These are phyloP conservation scores for Plasmopara viticola DNA, from an alignment of 352 stramenopile genomes.

Conservation along the genomic window DNA sequence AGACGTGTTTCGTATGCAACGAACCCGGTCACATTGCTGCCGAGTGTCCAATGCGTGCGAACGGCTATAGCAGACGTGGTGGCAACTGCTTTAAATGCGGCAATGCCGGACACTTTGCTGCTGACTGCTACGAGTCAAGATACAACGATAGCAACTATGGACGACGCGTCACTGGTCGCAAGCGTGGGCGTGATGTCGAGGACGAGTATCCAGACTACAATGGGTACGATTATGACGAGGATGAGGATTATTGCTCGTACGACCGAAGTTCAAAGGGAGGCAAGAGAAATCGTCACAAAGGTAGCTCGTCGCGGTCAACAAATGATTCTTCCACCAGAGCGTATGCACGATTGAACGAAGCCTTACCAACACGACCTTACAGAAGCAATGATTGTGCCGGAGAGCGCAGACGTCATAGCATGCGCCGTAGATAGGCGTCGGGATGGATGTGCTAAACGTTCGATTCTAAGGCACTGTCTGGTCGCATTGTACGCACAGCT, in stretches of 20 bases:
- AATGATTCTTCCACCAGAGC: slow-evolving; percentile 20
- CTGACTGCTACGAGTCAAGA: slow-evolving; percentile 28
- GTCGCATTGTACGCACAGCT: too few species aligned
- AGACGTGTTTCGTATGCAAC: slow-evolving; percentile 74
- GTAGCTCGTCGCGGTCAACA: slow-evolving; percentile 17
- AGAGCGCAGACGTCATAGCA: slow-evolving; percentile 22
- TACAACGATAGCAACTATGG: slow-evolving; percentile 13
- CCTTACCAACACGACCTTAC: slow-evolving; percentile 28
- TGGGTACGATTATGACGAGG: slow-evolving; percentile 30
- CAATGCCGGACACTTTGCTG: slow-evolving; percentile 41
- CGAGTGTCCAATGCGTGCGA: slow-evolving; percentile 45
- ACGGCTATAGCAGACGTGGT: slow-evolving; percentile 30
- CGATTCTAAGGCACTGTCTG: too few species aligned
- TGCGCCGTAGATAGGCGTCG: background rate
- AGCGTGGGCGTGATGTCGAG: slow-evolving; percentile 38
- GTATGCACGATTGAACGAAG: slow-evolving; percentile 28
- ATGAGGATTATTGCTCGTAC: slow-evolving; percentile 32
- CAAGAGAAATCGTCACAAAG: slow-evolving; percentile 17
- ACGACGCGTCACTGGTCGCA: slow-evolving; percentile 32
- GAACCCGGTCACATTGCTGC: slow-evolving; percentile 63
- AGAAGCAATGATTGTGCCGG: slow-evolving; percentile 20
- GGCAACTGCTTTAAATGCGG: slow-evolving; percentile 52
- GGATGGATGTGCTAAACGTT: too few species aligned
- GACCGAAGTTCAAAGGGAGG: slow-evolving; percentile 21
- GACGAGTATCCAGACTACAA: slow-evolving; percentile 46